Percentiles rank a stretch among this genome's conserved stretches.
These are phyloP conservation scores for Eucalyptus regnans DNA, from an alignment of 345 rosid genomes.

Conservation along the genomic window DNA sequence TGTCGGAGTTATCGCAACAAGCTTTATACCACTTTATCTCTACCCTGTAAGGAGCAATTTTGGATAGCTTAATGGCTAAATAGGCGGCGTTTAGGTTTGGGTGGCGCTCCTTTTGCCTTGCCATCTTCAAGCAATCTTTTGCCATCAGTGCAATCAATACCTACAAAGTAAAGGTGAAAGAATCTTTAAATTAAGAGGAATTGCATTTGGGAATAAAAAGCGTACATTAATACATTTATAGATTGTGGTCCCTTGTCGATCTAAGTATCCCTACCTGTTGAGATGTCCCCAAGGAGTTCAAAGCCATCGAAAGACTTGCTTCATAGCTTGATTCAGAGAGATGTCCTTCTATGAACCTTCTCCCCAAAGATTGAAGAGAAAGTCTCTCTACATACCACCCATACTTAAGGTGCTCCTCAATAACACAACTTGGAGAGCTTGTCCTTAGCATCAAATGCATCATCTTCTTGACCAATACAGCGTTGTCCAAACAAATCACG, in stretches of 20 bases:
- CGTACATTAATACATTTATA: neutral
- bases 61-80: neutral
- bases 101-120: neutral
- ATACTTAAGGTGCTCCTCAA: constrained; percentile 58
- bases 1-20: neutral
- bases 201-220: neutral
- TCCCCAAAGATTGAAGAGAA: constrained; percentile 25
- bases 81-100: neutral
- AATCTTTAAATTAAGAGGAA: neutral
- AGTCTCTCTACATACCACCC: constrained; percentile 34
- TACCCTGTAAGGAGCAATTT: neutral
- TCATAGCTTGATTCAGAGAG: constrained; percentile 49
- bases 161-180: neutral
- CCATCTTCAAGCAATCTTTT: constrained; percentile 1
- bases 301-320: constrained; percentile 54
- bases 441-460: constrained; percentile 30
- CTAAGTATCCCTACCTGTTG: constrained; percentile 11
- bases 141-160: neutral
- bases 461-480: constrained; percentile 30
- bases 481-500: constrained; percentile 57
- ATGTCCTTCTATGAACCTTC: constrained; percentile 18
- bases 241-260: neutral
- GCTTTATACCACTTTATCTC: constrained; percentile 2
- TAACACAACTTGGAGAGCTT: constrained; percentile 15
- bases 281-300: constrained; percentile 48